Conservation (phyloP, 208 protist species). For the Kentomonas sorsogonicus region DNA sequence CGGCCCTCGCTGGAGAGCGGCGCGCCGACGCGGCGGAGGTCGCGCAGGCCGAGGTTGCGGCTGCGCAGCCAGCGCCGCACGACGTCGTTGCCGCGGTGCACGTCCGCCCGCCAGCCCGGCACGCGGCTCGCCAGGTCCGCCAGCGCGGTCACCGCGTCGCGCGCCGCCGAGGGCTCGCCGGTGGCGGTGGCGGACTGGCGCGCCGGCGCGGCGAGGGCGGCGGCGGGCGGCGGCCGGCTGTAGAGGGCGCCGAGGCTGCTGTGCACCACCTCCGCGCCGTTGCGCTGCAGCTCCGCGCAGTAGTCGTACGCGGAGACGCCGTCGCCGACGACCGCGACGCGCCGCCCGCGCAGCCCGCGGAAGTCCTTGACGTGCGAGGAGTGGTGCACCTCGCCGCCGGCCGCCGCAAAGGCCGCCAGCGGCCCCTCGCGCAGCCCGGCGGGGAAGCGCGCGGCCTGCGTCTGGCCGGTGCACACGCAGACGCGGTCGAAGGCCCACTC, state of each 20-base stretch:
- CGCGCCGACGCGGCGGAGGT: conserved; percentile 32
- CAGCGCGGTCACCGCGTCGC: conserved; percentile 29
- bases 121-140: conserved; percentile 21
- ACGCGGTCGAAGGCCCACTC: conserved; percentile 85
- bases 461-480: conserved; percentile 82
- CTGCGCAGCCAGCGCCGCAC: conserved; percentile 56
- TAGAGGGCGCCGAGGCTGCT: conserved; percentile 25
- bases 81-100: conserved; percentile 33
- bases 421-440: conserved; percentile 24
- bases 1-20: conserved; percentile 32
- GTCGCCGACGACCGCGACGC: conserved; percentile 79
- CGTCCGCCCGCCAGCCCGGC: conserved; percentile 47
- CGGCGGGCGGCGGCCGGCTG: not conserved
- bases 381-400: conserved; percentile 78
- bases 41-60: conserved; percentile 27
- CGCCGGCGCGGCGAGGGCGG: not conserved
- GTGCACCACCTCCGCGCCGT: conserved; percentile 72
- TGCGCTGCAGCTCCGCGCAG: conserved; percentile 52
- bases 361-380: conserved; percentile 84
- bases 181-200: no score
- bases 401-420: conserved; percentile 34
- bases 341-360: conserved; percentile 54
- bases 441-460: conserved; percentile 73
- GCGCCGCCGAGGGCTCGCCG: no score
- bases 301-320: conserved; percentile 81